A percentile compares a stretch with the other conserved stretches of the same genome.
phyloP scores from a whole-genome alignment of 2,329 filamentous ascomycete species.

The Hymenoscyphus linearis region DNA sequence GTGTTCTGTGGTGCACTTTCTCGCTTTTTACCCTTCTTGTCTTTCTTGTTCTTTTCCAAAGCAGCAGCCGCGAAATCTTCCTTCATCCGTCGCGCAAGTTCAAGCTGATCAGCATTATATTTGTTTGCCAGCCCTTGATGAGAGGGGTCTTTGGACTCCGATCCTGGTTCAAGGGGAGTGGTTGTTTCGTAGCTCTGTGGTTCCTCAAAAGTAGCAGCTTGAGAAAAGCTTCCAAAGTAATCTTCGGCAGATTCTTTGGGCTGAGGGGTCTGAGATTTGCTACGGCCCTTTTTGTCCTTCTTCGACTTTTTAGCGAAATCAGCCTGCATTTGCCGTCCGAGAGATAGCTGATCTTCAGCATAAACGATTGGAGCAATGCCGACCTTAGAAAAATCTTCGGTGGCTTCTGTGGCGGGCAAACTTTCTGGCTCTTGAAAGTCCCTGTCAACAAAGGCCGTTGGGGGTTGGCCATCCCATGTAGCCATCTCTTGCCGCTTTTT shows the following conservation, averaged over 20 bases:
- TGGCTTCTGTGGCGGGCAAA: neutral
- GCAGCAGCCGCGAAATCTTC: slow-evolving; percentile 27
- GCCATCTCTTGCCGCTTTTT: slow-evolving; percentile 27
- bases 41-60: slow-evolving; percentile 40
- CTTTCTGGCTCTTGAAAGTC: slow-evolving; percentile 4
- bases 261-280: slow-evolving; percentile 23
- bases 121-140: slow-evolving; percentile 19
- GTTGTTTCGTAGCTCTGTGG: slow-evolving; percentile 4
- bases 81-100: slow-evolving; percentile 26
- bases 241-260: slow-evolving; percentile 14
- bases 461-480: slow-evolving; percentile 14
- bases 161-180: slow-evolving; percentile 5
- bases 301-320: slow-evolving; percentile 35
- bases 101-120: slow-evolving; percentile 26
- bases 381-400: slow-evolving; percentile 7
- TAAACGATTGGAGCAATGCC: slow-evolving; percentile 24
- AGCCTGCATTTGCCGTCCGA: slow-evolving; percentile 26
- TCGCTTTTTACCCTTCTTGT: slow-evolving; percentile 33
- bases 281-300: slow-evolving; percentile 32
- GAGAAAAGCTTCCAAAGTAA: slow-evolving; percentile 17
- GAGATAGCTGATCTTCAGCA: slow-evolving; percentile 25
- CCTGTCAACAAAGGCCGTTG: neutral
- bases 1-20: neutral
- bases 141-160: slow-evolving; percentile 3
- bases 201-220: slow-evolving; percentile 9